These are phyloP conservation scores for Coccomyxa sp. DNA, from an alignment of 139 green algal genomes.

Conservation along the genomic window DNA sequence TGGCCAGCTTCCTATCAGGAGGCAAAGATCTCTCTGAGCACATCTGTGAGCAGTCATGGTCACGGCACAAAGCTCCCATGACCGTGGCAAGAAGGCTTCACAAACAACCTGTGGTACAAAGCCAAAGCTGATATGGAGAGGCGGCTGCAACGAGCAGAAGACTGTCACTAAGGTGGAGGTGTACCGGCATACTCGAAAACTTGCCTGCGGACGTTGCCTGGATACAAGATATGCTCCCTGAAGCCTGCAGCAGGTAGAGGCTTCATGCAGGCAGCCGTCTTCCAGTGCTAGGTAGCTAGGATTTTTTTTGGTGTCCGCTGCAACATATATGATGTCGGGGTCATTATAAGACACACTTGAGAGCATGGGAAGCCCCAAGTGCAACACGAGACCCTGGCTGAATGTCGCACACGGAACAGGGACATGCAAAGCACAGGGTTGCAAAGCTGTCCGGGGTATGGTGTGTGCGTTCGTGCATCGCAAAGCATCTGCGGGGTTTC, in stretches of 20 bases:
- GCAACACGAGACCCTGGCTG: constrained; percentile 24
- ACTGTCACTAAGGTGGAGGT: no score
- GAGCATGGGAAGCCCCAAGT: background rate
- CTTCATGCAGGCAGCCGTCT: no score
- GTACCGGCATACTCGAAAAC: no score
- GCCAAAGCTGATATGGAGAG: background rate
- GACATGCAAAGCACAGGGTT: constrained; percentile 24
- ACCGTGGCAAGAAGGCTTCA: constrained; percentile 48
- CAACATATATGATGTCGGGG: background rate
- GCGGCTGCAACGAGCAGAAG: background rate
- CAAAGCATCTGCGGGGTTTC: background rate
- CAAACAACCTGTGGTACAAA: background rate
- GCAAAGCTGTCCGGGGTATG: constrained; percentile 27
- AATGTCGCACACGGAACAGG: constrained; percentile 30
- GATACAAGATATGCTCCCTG: background rate
- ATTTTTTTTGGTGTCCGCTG: no score
- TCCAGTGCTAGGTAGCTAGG: no score
- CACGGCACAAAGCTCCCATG: constrained; percentile 27
- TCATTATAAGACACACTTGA: constrained; percentile 7
- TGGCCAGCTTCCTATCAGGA: constrained; percentile 38
- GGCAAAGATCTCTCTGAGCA: constrained; percentile 27
- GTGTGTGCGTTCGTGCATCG: constrained; percentile 13
- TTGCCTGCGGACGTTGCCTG: background rate
- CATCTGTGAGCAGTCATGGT: constrained; percentile 37
- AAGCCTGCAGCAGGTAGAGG: constrained; percentile 1